Evolutionary conservation across 2,329 filamentous ascomycete species (phyloP), one percentile per base, ranked within the genome.

Genomic region (Colletotrichum chlorophyti): DNA sequence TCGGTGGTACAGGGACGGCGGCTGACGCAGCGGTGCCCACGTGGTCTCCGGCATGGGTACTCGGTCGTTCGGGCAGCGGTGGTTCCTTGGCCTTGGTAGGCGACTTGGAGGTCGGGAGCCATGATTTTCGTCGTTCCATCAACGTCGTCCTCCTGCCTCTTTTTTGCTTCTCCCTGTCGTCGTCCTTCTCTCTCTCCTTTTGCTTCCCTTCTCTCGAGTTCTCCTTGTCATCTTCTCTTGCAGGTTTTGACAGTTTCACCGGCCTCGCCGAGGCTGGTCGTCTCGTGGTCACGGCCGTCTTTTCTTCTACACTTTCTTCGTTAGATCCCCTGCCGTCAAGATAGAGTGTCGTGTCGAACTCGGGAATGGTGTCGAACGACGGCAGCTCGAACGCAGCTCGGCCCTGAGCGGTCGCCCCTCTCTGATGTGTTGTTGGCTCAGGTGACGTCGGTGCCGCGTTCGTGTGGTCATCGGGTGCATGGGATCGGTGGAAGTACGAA

Each of bases 371-470:
- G 61, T 83, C 79, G 68, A 86, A 81, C 1, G 79, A 79, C 32
- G 81, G 79, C 29, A 86, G 70, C 57, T 83, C 80, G 68, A 84
- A 83, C 57, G 72, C 68, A 12, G 79, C 71, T 19, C 77, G 66
- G 52, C 65, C 71, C 64, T 75, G 52, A 17, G 37, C 35, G 58
- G 53, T 43, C 41, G 47, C 37, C 27, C 58, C 32, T 53, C n/a
- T 75, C 61, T 57, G 24, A 6, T 35, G 51, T 21, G 21, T 12
- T 11, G 57, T 50, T 34, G 48, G 7, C 14, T 37, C 19, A 37
- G 48, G 29, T 43, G 53, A 15, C 11, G 58, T 19, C 12, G 32
- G 42, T 29, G 54, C 43, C 19, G 32, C 43, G 54, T 37, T 65
- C 64, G 47, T 68, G 60, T 67, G 64, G 31, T 66, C 63, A 12